These are phyloP conservation scores for Nymphaea colorata DNA, from an alignment of 164 flowering plant species.

Conservation along the genomic window DNA sequence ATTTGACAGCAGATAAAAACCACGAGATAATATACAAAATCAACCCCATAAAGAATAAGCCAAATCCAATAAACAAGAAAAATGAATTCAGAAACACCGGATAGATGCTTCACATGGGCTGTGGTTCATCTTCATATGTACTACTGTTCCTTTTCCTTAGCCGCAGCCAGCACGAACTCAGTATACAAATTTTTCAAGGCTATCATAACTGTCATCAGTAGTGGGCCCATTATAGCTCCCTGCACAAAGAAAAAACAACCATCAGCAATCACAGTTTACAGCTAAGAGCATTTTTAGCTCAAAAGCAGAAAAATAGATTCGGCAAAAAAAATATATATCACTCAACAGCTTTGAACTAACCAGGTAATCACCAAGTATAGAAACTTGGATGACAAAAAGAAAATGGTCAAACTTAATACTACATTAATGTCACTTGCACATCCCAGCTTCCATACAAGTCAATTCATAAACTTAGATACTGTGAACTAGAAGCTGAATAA, in stretches of 20 bases:
- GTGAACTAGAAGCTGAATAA: too few relatives aligned
- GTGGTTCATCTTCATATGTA: background rate
- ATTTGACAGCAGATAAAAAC: background rate
- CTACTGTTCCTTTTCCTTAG: constrained; percentile 20
- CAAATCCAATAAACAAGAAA: background rate
- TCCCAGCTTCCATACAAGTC: background rate
- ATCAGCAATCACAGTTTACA: background rate
- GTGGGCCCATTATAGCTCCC: constrained; percentile 97
- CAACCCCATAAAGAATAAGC: constrained; percentile 7
- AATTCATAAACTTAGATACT: background rate
- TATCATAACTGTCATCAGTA: constrained; percentile 78
- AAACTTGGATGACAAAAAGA: background rate
- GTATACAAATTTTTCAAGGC: constrained; percentile 77
- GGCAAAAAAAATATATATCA: background rate
- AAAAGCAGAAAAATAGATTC: background rate
- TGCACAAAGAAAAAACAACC: constrained; percentile 13
- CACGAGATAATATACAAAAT: background rate
- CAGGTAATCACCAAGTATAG: background rate
- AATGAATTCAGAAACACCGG: constrained; percentile 2
- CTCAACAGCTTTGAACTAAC: background rate
- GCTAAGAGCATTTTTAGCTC: background rate
- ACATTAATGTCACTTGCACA: background rate
- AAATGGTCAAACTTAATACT: background rate
- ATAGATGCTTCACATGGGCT: constrained; percentile 1
- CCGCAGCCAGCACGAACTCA: constrained; percentile 72